Base-by-base conservation (phyloP, 2,329 filamentous ascomycete species). In the Alternaria panax region DNA sequence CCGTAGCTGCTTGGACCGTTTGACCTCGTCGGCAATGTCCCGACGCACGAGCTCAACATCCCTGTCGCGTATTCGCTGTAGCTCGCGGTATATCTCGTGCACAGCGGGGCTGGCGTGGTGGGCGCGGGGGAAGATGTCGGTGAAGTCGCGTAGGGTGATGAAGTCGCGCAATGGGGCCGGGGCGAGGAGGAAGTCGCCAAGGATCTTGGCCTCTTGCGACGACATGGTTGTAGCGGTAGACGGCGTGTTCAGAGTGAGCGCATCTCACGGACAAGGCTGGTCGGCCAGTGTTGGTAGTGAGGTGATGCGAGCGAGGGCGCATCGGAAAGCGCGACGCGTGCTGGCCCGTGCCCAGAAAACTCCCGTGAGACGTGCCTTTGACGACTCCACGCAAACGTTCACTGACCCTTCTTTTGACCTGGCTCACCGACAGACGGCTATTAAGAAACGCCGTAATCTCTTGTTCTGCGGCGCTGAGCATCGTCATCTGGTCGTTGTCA, bases 161-260 rank as follows among this genome's bases (percentile, higher is more conserved):
- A 93, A 86, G 64, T 89, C 86, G 41, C 90, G 89, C 36, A 96
- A 83, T 27, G 90, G 85, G 7, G 92, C 89, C 12, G 92, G 91
- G 28, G 89, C 84, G 34, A 96, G 85, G 59, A 96, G 87, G 76
- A 94, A 96, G 78, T 90, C 89, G 71, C 84, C 84, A 51, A 96
- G 85, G 65, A 96, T 91, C 27, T 87, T 85, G 56, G 86, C 83
- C 80, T 96, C 93, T 43, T 88, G 89, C 8, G 90, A 88, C 4
- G 91, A 82, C 90, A 93, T 92, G 60, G 63, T 63, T 34, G 53
- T 52, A 18, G 41, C 45, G 54, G 51, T 8, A 28, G 40, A 32
- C 16, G 61, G 32, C 5, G 41, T 34, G 8, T n/a, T 45, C 22
- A 47, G 46, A 36, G 16, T 2, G 9, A 30, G 18, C 0, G 28